phyloP scores from a whole-genome alignment of 345 rosid genomes.

The Arabidopsis arenosa region DNA sequence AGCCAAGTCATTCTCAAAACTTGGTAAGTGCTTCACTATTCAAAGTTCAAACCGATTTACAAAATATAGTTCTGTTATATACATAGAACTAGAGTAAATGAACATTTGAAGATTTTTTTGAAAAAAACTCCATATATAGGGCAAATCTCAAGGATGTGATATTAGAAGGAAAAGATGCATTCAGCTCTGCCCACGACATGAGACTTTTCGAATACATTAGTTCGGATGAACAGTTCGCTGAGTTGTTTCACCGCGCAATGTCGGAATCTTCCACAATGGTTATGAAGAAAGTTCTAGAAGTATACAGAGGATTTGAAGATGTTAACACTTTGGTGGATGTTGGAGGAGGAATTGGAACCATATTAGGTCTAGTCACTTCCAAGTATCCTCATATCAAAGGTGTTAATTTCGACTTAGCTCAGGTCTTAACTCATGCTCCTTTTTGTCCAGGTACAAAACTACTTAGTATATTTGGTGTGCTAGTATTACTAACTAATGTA shows the following conservation, averaged over 20 bases:
- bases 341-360: constrained; percentile 65
- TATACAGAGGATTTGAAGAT: constrained; percentile 59
- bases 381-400: constrained; percentile 55
- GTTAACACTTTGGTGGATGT: constrained; percentile 57
- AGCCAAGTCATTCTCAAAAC: constrained; percentile 34
- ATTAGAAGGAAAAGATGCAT: constrained; percentile 61
- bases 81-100: background rate
- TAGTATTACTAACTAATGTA: background rate
- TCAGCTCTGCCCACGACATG: constrained; percentile 59
- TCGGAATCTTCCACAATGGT: constrained; percentile 48
- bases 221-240: constrained; percentile 50
- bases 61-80: background rate
- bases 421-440: constrained; percentile 35
- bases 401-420: constrained; percentile 53
- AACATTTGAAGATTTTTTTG: background rate
- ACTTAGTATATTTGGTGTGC: background rate
- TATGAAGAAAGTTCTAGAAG: constrained; percentile 54
- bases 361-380: constrained; percentile 48
- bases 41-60: background rate
- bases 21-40: constrained; percentile 30
- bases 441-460: constrained; percentile 30
- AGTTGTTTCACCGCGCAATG: constrained; percentile 59
- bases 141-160: constrained; percentile 54
- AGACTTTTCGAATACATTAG: constrained; percentile 50
- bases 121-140: constrained; percentile 32